A percentile compares a stretch with the other conserved stretches of the same genome.
phyloP scores from a whole-genome alignment of 345 rosid genomes.

The Acer negundo region DNA sequence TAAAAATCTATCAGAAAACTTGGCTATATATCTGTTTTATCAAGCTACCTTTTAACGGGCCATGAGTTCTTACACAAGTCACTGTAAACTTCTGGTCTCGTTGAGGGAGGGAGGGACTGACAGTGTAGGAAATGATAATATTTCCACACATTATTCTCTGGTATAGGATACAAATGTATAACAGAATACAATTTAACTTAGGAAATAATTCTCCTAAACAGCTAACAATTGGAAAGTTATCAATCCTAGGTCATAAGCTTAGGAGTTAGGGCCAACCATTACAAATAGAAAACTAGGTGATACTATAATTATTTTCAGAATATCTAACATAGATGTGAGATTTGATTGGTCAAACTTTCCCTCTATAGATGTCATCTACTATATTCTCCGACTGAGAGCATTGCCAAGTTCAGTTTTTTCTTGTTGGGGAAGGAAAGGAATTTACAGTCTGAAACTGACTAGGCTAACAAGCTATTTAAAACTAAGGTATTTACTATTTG shows the following conservation, averaged over 20 bases:
- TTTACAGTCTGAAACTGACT: background rate
- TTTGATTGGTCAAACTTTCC: background rate
- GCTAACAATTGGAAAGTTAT: background rate
- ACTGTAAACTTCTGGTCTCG: background rate
- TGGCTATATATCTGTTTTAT: background rate
- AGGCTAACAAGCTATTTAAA: background rate
- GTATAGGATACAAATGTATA: background rate
- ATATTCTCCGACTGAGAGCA: too few relatives aligned
- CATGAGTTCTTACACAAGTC: background rate
- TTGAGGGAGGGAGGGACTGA: background rate
- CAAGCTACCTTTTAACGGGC: background rate
- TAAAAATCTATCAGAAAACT: background rate
- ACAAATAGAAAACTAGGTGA: background rate
- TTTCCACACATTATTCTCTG: background rate
- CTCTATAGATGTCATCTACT: background rate
- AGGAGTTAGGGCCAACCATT: background rate
- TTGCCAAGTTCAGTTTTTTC: too few relatives aligned
- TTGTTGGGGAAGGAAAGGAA: background rate
- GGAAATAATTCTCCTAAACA: background rate
- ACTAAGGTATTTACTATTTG: background rate
- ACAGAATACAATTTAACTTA: background rate
- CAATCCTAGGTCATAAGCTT: background rate
- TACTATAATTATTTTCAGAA: background rate
- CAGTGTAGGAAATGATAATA: background rate
- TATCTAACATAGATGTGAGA: background rate